Base-by-base conservation (phyloP, 805 yeast genomes). In the Candida koratica region DNA sequence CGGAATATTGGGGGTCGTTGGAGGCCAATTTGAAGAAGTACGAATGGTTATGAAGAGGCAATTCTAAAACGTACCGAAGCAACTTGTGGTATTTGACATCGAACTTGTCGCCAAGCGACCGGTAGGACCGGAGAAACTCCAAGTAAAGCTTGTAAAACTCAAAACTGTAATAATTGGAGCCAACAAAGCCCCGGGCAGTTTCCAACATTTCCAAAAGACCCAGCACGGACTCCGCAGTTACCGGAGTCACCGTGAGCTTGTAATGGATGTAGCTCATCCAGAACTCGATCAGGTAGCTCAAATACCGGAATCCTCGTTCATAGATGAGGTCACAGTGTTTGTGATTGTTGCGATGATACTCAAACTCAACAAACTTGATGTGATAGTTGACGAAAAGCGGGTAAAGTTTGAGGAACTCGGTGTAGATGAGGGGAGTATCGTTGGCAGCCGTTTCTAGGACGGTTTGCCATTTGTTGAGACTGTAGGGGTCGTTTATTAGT, bases 361-460 rank as follows among this genome's bases (percentile, higher is more conserved):
- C 71, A 64, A 69, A 58, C 3, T 55, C 48, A 0, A 82, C 81
- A 49, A 59, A 76, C 25, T 69, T 61, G n/a, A 74, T 55, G 84
- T 84, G 79, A 46, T 75, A 75, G 29, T 71, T 73, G 42, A 70
- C 75, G 19, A 71, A 53, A 4, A 58, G 51, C 0, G 85, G 84
- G 45, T 56, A 78, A 31, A 64, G 61, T 15, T 26, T 26, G 3
- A 44, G 34, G 20, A 44, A 37, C 16, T 39, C 32, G 10, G 17
- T 7, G 19, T 39, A 44, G 10, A 42, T 31, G 3, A 35, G 17
- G 2, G 37, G 29, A 6, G 24, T 22, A 14, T 36, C 32, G 4
- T 17, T 15, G 4, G 29, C 14, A 11, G 25, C 13, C 4, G 29
- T 15, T 2, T 36, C 35, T 4, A 36, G n/a, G 4, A 39, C 25